Percentiles rank a stretch among this genome's conserved stretches.
Conservation (phyloP, 2,329 filamentous ascomycete genomes). For the Monilinia laxa region DNA sequence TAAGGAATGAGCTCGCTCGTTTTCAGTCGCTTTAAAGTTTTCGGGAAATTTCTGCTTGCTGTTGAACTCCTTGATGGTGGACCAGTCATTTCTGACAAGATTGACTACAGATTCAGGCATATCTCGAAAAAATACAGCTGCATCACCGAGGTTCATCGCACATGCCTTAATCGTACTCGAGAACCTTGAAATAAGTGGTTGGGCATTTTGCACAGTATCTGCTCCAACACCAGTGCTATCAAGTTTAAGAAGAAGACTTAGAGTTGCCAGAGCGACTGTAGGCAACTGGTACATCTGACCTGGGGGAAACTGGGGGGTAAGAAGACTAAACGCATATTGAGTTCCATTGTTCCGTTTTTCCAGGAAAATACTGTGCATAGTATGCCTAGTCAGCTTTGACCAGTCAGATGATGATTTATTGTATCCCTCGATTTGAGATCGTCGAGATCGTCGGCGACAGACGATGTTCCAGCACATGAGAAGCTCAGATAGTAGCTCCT, state of each 20-base stretch:
- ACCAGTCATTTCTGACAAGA: conserved; percentile 30
- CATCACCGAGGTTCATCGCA: conserved; percentile 12
- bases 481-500: conserved; percentile 33
- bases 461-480: conserved; percentile 39
- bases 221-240: neutral
- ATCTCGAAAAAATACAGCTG: conserved; percentile 1
- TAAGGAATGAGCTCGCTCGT: conserved; percentile 10
- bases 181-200: conserved; percentile 12
- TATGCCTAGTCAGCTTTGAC: conserved; percentile 29
- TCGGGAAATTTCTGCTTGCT: neutral
- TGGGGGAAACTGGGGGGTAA: conserved; percentile 29
- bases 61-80: conserved; percentile 25
- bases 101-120: conserved; percentile 22
- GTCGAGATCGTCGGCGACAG: conserved; percentile 27
- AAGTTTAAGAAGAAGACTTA: conserved; percentile 31
- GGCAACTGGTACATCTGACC: conserved; percentile 28
- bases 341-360: conserved; percentile 26
- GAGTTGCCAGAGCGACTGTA: conserved; percentile 35
- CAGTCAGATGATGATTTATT: conserved; percentile 29
- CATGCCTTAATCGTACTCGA: conserved; percentile 4
- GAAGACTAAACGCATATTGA: conserved; percentile 28
- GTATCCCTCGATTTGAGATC: conserved; percentile 3
- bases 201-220: neutral
- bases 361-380: neutral
- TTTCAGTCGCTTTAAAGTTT: neutral